A percentile compares a stretch with the other conserved stretches of the same genome.
These are phyloP conservation scores for Xerocomus minutiporus DNA, from an alignment of 1,284 basidiomycete genomes.

Conservation along the genomic window DNA sequence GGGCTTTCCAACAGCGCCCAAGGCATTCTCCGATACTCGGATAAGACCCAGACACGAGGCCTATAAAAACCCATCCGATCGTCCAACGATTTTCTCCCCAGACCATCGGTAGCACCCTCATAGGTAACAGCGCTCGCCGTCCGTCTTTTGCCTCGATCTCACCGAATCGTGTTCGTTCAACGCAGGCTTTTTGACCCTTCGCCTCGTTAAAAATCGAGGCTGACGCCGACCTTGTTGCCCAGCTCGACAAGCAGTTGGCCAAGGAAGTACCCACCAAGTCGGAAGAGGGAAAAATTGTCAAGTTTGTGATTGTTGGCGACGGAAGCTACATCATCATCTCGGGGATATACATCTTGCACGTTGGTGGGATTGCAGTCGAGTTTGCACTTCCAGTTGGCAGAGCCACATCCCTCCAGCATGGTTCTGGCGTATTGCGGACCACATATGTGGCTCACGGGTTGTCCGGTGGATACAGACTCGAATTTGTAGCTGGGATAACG, in stretches of 20 bases:
- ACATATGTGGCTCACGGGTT: not conserved
- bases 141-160: too few species aligned
- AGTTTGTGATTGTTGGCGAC: not conserved
- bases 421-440: not conserved
- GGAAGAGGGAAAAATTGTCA: not conserved
- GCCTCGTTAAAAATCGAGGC: not conserved
- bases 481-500: not conserved
- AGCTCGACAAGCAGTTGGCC: not conserved
- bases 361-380: too few species aligned
- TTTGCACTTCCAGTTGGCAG: not conserved
- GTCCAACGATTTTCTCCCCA: too few species aligned
- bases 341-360: not conserved
- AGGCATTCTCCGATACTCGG: too few species aligned
- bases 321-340: not conserved
- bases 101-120: too few species aligned
- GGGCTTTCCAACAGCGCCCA: too few species aligned
- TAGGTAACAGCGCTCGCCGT: too few species aligned
- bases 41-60: too few species aligned
- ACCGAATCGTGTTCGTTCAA: too few species aligned
- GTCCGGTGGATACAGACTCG: not conserved
- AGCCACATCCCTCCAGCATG: not conserved
- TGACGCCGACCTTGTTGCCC: not conserved
- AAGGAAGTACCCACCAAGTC: not conserved
- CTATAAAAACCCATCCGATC: too few species aligned
- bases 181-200: too few species aligned